Percentiles rank a stretch among this genome's conserved stretches.
These are phyloP conservation scores for Acacia acuminata DNA, from an alignment of 306 rosid genomes.

Conservation along the genomic window DNA sequence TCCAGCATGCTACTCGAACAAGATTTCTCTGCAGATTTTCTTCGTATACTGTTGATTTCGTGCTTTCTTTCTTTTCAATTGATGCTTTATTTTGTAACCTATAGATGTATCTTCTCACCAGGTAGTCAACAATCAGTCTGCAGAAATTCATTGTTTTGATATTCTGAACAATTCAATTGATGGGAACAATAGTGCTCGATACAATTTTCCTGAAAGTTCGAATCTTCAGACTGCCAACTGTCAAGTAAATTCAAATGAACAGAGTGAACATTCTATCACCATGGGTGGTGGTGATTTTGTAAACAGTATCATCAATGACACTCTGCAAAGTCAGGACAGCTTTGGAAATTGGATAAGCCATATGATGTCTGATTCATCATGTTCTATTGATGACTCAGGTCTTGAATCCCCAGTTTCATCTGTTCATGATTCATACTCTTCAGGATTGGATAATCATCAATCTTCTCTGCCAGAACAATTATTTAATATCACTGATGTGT, in stretches of 20 bases:
- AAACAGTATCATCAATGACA: conserved; percentile 42
- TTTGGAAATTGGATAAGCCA: conserved; percentile 82
- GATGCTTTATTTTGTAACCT: conserved; percentile 22
- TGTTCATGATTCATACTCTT: conserved; percentile 45
- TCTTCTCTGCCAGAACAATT: conserved; percentile 64
- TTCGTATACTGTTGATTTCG: not conserved
- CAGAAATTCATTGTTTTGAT: conserved; percentile 44
- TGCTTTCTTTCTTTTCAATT: not conserved
- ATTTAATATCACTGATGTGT: conserved; percentile 72
- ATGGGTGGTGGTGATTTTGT: conserved; percentile 35
- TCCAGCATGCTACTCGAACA: not conserved
- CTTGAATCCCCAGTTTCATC: conserved; percentile 59
- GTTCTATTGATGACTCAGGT: conserved; percentile 54
- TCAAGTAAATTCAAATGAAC: conserved; percentile 49
- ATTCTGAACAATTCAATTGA: conserved; percentile 43
- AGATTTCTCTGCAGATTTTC: not conserved
- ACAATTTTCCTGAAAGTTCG: conserved; percentile 39
- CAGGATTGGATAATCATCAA: conserved; percentile 49
- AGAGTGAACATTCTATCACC: conserved; percentile 39
- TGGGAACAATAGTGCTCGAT: conserved; percentile 37
- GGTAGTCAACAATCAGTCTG: conserved; percentile 51
- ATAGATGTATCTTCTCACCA: conserved; percentile 36
- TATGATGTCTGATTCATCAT: conserved; percentile 58
- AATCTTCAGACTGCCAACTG: conserved; percentile 39
- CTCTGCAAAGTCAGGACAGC: conserved; percentile 84